Base-by-base conservation (phyloP, 2,329 filamentous ascomycete species). In the Gnomoniopsis smithogilvyi region DNA sequence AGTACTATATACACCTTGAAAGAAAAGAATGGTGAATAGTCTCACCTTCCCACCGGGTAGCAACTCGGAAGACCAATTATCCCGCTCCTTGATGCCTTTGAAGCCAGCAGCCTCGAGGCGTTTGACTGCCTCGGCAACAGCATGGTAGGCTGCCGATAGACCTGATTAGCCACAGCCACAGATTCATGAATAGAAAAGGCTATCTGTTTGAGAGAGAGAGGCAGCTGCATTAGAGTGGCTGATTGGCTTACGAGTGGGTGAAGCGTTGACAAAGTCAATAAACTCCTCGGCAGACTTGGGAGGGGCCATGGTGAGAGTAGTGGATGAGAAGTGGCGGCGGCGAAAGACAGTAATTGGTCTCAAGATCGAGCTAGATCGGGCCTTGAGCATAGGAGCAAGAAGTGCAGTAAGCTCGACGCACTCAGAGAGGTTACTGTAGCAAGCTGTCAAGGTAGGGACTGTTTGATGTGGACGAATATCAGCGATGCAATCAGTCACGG, bases 41-140 rank as follows among this genome's bases (percentile, higher is more conserved):
- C 52, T 26, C 24, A 50, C 53, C 45, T 96, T 97, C 64, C 94
- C 93, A 63, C 94, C 93, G 22, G 92, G 91, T 59, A 86, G 84
- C 63, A 96, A 83, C 49, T 82, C 85, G 1, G 88, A 86, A 15
- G 89, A 84, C 94, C 95, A 98, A 50, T 90, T 87, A 70, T 97
- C 92, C 67, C 91, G 90, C 76, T 98, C 94, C 80, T 87, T 91
- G 76, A 99, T 91, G 67, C 89, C 85, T 68, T 85, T 82, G 80
- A 98, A 99, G 60, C 94, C 93, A 52, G 91, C 93, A 67, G 88
- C 85, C 66, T 89, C 84, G 55, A 99, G 84, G 57, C 90, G 88
- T 64, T 86, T 76, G 67, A 89, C 88, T 65, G 92, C 85, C 51
- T 89, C 90, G 58, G 87, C 86, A 60, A 97, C 93, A 62, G 93